These are phyloP conservation scores for Quercus phellos DNA, from an alignment of 331 rosid species.

Conservation along the genomic window DNA sequence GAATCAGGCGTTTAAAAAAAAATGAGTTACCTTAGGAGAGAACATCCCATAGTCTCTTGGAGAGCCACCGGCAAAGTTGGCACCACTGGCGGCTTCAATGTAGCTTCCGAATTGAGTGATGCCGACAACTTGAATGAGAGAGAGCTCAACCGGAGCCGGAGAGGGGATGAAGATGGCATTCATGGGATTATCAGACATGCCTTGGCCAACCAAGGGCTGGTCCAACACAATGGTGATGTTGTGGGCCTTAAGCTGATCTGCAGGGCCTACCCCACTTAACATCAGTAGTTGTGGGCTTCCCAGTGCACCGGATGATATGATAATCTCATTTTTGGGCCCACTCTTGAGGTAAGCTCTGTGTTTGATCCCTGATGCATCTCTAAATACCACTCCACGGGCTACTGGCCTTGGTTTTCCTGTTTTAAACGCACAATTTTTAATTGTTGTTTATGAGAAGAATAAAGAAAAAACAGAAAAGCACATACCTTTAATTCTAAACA, in stretches of 20 bases:
- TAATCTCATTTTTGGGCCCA: slow-evolving; percentile 40
- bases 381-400: slow-evolving; percentile 58
- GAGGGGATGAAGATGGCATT: slow-evolving; percentile 72
- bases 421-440: background rate
- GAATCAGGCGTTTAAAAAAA: too few relatives aligned
- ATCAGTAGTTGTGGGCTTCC: slow-evolving; percentile 85
- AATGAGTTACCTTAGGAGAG: slow-evolving; percentile 58
- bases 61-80: slow-evolving; percentile 36
- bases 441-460: background rate
- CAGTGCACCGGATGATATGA: slow-evolving; percentile 63
- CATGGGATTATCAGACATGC: slow-evolving; percentile 91
- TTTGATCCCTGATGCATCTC: slow-evolving; percentile 33
- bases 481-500: slow-evolving; percentile 44
- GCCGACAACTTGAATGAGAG: slow-evolving; percentile 77
- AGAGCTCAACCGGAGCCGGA: slow-evolving; percentile 63
- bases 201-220: slow-evolving; percentile 68
- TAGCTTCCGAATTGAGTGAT: slow-evolving; percentile 59
- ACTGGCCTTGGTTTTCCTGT: slow-evolving; percentile 39
- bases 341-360: slow-evolving; percentile 54
- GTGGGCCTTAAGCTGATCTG: slow-evolving; percentile 42
- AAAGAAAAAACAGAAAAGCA: too few relatives aligned
- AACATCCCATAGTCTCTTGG: slow-evolving; percentile 60
- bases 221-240: slow-evolving; percentile 45
- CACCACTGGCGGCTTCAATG: slow-evolving; percentile 81
- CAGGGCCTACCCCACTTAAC: slow-evolving; percentile 81